Percentiles rank a stretch among this genome's conserved stretches.
phyloP scores from a whole-genome alignment of 2,329 filamentous ascomycete species.

The Didymella pomorum region DNA sequence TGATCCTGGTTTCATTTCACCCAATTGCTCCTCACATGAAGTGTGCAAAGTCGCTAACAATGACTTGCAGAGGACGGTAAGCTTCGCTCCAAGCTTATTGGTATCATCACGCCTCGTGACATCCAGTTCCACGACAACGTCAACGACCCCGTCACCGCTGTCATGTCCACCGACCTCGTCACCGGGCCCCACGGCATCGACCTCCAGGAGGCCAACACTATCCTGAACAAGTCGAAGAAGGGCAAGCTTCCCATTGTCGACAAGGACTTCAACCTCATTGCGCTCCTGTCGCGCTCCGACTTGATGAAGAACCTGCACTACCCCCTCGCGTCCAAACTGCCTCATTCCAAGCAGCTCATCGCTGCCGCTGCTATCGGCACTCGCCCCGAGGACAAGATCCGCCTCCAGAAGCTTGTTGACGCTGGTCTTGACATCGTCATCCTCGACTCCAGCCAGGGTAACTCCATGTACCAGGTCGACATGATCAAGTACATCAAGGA shows the following conservation, averaged over 20 bases:
- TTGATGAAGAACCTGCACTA: slow-evolving; percentile 99
- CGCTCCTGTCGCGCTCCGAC: slow-evolving; percentile 69
- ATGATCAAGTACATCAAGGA: slow-evolving; percentile 98
- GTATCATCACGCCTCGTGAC: slow-evolving; percentile 97
- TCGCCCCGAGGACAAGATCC: slow-evolving; percentile 87
- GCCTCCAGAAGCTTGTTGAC: slow-evolving; percentile 87
- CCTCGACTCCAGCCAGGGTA: slow-evolving; percentile 95
- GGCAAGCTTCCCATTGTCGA: slow-evolving; percentile 96
- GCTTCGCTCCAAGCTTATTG: slow-evolving; percentile 92
- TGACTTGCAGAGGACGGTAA: slow-evolving; percentile 78
- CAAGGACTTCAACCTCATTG: slow-evolving; percentile 75
- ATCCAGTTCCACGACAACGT: slow-evolving; percentile 91
- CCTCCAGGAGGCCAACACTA: slow-evolving; percentile 87
- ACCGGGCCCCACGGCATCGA: slow-evolving; percentile 86
- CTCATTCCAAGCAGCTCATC: slow-evolving; percentile 96
- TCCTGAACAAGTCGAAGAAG: slow-evolving; percentile 96
- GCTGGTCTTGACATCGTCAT: slow-evolving; percentile 95
- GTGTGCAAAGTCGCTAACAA: slow-evolving; percentile 33
- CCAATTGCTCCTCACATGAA: slow-evolving; percentile 7
- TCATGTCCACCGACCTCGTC: slow-evolving; percentile 95
- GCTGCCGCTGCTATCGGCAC: slow-evolving; percentile 96
- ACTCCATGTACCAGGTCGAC: slow-evolving; percentile 97
- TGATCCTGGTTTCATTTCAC: slow-evolving; percentile 50
- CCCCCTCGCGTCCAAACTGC: slow-evolving; percentile 93
- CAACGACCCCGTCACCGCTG: slow-evolving; percentile 76